phyloP scores from a whole-genome alignment of 2,329 filamentous ascomycete genomes.

The Arthroderma uncinatum region DNA sequence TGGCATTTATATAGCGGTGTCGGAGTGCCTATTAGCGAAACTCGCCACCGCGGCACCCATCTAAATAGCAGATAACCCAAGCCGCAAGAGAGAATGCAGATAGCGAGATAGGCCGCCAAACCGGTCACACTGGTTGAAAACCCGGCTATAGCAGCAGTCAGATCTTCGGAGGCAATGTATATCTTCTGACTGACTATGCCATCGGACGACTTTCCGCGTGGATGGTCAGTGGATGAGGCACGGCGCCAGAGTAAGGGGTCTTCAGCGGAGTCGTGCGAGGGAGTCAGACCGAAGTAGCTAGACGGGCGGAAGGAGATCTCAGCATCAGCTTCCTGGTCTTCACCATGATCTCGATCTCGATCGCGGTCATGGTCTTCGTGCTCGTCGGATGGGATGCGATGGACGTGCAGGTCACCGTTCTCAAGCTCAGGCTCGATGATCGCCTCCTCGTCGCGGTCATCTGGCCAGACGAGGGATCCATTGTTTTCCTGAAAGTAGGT shows the following conservation, averaged over 20 bases:
- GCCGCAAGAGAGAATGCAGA: constrained; percentile 65
- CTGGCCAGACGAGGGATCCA: constrained; percentile 42
- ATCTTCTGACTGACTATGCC: constrained; percentile 72
- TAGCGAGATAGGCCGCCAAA: constrained; percentile 53
- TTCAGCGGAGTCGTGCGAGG: constrained; percentile 38
- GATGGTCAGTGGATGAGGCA: constrained; percentile 57
- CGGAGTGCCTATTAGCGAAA: constrained; percentile 59
- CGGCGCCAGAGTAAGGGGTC: constrained; percentile 58
- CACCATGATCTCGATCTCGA: neutral
- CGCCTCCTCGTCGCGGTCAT: constrained; percentile 41
- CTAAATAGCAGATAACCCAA: constrained; percentile 73
- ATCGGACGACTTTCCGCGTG: constrained; percentile 34
- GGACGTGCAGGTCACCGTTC: constrained; percentile 27
- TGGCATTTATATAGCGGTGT: constrained; percentile 61
- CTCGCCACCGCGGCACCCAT: constrained; percentile 82
- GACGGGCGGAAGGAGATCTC: constrained; percentile 8
- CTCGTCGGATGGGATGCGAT: constrained; percentile 16
- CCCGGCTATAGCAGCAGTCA: constrained; percentile 86
- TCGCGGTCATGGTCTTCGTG: constrained; percentile 18
- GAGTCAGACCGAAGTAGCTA: constrained; percentile 17
- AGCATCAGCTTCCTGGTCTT: constrained; percentile 16
- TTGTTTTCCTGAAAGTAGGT: constrained; percentile 71
- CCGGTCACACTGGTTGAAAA: constrained; percentile 69
- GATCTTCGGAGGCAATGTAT: constrained; percentile 83
- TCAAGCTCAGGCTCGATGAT: constrained; percentile 34